Percentiles rank a stretch among this genome's conserved stretches.
Evolutionary conservation across 805 yeast species (phyloP).

Genomic region (Pichia nakasei): DNA sequence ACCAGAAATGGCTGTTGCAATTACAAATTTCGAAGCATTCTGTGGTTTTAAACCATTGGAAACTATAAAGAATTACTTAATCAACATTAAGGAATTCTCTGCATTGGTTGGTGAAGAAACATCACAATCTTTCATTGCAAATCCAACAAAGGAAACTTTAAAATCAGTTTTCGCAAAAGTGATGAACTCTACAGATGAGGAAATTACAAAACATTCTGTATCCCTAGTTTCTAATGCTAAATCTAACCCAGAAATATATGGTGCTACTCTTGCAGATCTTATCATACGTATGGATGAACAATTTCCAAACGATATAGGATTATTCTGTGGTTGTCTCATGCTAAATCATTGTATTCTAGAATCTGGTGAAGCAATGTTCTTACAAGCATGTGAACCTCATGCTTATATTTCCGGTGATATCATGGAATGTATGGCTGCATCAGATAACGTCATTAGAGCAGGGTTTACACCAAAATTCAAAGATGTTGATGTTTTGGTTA

Average conservation of each 20-base stretch:
- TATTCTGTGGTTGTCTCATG: slow-evolving; percentile 90
- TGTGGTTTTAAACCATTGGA: slow-evolving; percentile 93
- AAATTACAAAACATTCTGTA: slow-evolving; percentile 49
- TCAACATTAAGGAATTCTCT: slow-evolving; percentile 67
- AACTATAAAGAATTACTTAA: slow-evolving; percentile 61
- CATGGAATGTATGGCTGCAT: slow-evolving; percentile 99
- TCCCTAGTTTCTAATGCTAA: slow-evolving; percentile 58
- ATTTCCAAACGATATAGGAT: slow-evolving; percentile 89
- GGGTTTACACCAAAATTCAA: slow-evolving; percentile 99
- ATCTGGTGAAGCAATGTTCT: slow-evolving; percentile 93
- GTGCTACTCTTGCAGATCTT: slow-evolving; percentile 55
- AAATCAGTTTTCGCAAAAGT: slow-evolving; percentile 71
- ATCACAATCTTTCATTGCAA: slow-evolving; percentile 50
- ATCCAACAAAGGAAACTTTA: slow-evolving; percentile 47
- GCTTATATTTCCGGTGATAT: slow-evolving; percentile 97
- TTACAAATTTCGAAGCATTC: slow-evolving; percentile 93
- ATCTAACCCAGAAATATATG: slow-evolving; percentile 49
- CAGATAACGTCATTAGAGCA: slow-evolving; percentile 96
- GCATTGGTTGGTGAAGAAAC: slow-evolving; percentile 59
- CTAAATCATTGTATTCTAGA: slow-evolving; percentile 77
- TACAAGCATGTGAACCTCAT: slow-evolving; percentile 96
- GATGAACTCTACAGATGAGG: slow-evolving; percentile 71
- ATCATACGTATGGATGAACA: slow-evolving; percentile 73
- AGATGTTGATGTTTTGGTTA: slow-evolving; percentile 84
- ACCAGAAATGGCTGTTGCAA: slow-evolving; percentile 99